These are phyloP conservation scores for Adansonia madagascariensis DNA, from an alignment of 441 rosid genomes.

Conservation along the genomic window DNA sequence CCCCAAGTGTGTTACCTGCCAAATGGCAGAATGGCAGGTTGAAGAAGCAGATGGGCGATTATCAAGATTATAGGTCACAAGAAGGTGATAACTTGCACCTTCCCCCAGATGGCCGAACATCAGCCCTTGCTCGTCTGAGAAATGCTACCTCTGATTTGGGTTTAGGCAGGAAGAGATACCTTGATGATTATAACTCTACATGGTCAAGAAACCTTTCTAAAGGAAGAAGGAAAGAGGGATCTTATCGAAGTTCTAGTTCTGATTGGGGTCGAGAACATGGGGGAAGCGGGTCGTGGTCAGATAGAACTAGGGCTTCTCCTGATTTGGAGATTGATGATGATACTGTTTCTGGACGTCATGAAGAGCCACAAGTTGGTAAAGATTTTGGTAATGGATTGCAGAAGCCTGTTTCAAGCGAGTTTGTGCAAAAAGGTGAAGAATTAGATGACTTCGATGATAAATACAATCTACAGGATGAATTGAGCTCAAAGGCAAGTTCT, in stretches of 20 bases:
- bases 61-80: constrained; percentile 63
- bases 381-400: constrained; percentile 56
- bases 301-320: constrained; percentile 55
- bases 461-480: constrained; percentile 48
- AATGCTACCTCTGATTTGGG: constrained; percentile 46
- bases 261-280: constrained; percentile 74
- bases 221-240: constrained; percentile 73
- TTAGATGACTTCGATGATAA: constrained; percentile 53
- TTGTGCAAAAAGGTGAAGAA: constrained; percentile 52
- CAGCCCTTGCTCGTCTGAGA: constrained; percentile 58
- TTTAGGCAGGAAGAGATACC: constrained; percentile 61
- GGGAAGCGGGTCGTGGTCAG: constrained; percentile 75
- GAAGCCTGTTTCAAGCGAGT: constrained; percentile 49
- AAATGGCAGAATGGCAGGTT: constrained; percentile 79
- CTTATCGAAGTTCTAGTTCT: constrained; percentile 49
- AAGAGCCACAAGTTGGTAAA: constrained; percentile 63
- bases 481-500: constrained; percentile 58
- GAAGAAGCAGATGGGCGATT: constrained; percentile 60
- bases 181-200: constrained; percentile 58
- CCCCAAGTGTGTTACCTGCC: constrained; percentile 58
- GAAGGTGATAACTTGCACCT: constrained; percentile 55
- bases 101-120: constrained; percentile 51
- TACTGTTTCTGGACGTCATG: constrained; percentile 52
- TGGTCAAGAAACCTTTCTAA: constrained; percentile 55
- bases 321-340: constrained; percentile 60